Evolutionary conservation across 2,329 filamentous ascomycete species (phyloP).

Genomic region (Cercospora sesami): DNA sequence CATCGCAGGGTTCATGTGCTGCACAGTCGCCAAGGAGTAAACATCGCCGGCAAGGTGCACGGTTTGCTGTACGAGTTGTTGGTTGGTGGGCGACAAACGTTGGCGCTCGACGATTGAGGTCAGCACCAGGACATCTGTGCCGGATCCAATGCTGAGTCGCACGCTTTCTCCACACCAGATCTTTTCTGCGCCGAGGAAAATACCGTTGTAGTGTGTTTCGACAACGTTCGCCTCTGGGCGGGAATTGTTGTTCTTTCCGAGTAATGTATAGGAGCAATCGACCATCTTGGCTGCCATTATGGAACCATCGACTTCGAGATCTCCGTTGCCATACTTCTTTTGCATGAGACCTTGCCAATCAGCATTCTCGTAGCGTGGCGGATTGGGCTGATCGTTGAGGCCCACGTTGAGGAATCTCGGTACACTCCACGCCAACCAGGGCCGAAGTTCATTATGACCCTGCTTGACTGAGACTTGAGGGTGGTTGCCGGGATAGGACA

Average conservation of each 20-base stretch:
- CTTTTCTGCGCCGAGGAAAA: conserved; percentile 61
- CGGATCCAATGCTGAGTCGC: conserved; percentile 50
- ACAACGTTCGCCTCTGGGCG: conserved; percentile 39
- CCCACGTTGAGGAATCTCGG: conserved; percentile 51
- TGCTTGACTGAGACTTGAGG: conserved; percentile 45
- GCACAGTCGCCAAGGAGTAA: conserved; percentile 51
- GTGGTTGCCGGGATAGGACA: conserved; percentile 42
- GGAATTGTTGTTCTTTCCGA: conserved; percentile 48
- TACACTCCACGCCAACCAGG: conserved; percentile 61
- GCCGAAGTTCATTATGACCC: conserved; percentile 50
- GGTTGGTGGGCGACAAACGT: conserved; percentile 25
- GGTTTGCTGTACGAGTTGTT: conserved; percentile 29
- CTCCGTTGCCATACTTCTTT: conserved; percentile 47
- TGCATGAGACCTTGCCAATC: conserved; percentile 53
- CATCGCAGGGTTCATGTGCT: conserved; percentile 39
- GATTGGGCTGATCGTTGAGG: conserved; percentile 43
- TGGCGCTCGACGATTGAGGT: conserved; percentile 47
- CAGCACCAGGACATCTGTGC: conserved; percentile 52
- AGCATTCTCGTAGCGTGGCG: conserved; percentile 50
- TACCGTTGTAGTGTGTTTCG: conserved; percentile 54
- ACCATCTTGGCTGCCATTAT: conserved; percentile 59
- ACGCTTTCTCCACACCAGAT: conserved; percentile 61
- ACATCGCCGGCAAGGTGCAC: conserved; percentile 53
- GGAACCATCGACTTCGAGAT: conserved; percentile 57
- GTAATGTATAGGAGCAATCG: conserved; percentile 57